Evolutionary conservation across 202 grass and related monocot species (phyloP).

Genomic region (Panicum virgatum): DNA sequence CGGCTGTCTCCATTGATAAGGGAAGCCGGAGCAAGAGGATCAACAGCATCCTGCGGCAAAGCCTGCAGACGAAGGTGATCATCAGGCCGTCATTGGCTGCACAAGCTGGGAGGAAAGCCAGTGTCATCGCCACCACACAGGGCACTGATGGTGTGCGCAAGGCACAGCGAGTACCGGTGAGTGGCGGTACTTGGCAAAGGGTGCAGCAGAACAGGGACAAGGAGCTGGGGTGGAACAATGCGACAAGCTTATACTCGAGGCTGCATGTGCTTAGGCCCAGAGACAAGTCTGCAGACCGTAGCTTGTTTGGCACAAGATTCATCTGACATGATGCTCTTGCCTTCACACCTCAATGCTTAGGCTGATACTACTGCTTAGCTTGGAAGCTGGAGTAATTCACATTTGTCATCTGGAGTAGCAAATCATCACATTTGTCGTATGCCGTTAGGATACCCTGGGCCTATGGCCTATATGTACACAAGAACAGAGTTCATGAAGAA

Average conservation of each 20-base stretch:
- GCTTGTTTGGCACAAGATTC: no score
- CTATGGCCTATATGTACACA: no score
- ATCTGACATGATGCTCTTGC: no score
- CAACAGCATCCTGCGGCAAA: conserved; percentile 75
- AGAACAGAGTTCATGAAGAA: no score
- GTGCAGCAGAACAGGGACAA: conserved; percentile 53
- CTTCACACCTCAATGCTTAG: no score
- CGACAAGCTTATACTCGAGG: background rate
- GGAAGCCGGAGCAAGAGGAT: conserved; percentile 58
- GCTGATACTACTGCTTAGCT: no score
- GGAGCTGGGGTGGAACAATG: conserved; percentile 76
- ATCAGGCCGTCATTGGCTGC: conserved; percentile 47
- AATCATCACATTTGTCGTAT: no score
- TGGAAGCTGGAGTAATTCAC: no score
- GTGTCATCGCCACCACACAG: background rate
- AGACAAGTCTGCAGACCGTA: no score
- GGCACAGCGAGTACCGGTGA: conserved; percentile 37
- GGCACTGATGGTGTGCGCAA: conserved; percentile 39
- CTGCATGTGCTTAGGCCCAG: background rate
- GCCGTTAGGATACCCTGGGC: no score
- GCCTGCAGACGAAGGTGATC: conserved; percentile 96
- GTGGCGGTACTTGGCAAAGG: conserved; percentile 14
- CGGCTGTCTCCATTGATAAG: conserved; percentile 25
- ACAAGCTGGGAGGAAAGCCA: conserved; percentile 46
- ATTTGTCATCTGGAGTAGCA: no score